Conservation (phyloP, 2,329 filamentous ascomycete species). For the Trichoderma atrobrunneum region DNA sequence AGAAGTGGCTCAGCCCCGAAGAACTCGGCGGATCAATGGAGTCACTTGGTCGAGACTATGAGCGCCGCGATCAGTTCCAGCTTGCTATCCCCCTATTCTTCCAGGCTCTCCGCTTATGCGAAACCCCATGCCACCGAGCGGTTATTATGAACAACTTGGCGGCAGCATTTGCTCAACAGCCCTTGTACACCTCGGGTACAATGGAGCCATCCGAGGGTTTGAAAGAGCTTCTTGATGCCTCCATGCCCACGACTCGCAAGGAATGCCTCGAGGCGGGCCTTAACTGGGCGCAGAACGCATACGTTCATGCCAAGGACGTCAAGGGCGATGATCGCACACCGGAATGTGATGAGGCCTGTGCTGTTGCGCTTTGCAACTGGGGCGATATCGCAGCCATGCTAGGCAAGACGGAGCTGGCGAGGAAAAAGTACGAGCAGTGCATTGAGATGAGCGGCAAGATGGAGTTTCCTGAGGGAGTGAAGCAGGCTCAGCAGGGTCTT, state of each 20-base stretch:
- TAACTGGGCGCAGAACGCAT: slow-evolving; percentile 76
- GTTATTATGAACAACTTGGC: slow-evolving; percentile 85
- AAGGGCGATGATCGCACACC: slow-evolving; percentile 63
- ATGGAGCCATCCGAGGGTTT: slow-evolving; percentile 30
- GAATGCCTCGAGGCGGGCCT: slow-evolving; percentile 67
- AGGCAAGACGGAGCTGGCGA: slow-evolving; percentile 63
- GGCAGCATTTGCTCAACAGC: slow-evolving; percentile 68
- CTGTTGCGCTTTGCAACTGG: slow-evolving; percentile 80
- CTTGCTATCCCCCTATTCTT: slow-evolving; percentile 84
- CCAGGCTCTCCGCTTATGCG: slow-evolving; percentile 72
- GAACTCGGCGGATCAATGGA: slow-evolving; percentile 74
- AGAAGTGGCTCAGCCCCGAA: slow-evolving; percentile 66
- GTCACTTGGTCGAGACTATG: slow-evolving; percentile 73
- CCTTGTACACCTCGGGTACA: slow-evolving; percentile 36
- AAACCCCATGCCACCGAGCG: slow-evolving; percentile 69
- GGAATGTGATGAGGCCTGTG: slow-evolving; percentile 82
- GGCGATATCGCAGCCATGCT: slow-evolving; percentile 79
- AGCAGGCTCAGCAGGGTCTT: slow-evolving; percentile 53
- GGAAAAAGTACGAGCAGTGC: slow-evolving; percentile 66
- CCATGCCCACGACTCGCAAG: slow-evolving; percentile 48
- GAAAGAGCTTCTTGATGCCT: slow-evolving; percentile 28
- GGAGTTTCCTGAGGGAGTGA: slow-evolving; percentile 50
- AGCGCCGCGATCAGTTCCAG: slow-evolving; percentile 69
- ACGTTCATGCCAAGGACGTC: slow-evolving; percentile 64
- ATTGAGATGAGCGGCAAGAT: slow-evolving; percentile 57